Base-by-base conservation (phyloP, 139 green algal species). In the Coccomyxa sp. region DNA sequence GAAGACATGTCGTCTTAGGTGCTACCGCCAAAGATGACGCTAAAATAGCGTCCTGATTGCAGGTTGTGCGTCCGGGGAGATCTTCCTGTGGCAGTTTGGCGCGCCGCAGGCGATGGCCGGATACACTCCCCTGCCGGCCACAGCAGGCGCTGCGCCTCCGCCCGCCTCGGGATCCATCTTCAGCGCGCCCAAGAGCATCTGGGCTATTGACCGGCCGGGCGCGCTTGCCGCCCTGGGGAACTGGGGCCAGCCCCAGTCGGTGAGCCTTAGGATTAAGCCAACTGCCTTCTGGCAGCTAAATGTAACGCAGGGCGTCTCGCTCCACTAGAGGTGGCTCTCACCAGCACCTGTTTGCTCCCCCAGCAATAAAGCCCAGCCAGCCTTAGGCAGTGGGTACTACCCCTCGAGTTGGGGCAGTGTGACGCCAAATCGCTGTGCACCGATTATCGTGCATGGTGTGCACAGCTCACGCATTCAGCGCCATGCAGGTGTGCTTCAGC, bases 71-170 rank as follows among this genome's bases (percentile, higher is more conserved):
- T 83, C 69, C 34, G 90, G 88, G 2, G 83, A 87, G 68, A 77
- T 95, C 10, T 89, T 89, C 82, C 74, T 94, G 41, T 94, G 88
- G 87, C 85, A 88, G 73, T 93, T 89, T 86, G 89, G 84, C 0
- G 75, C 78, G 9, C 35, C 38, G 1, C 64, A 68, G 40, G 78
- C 85, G 1, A 71, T 78, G 37, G 84, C 83, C 3, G 79, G 83
- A 10, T 93, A 88, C 76, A 91, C 87, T 0, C 85, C 85, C 10
- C 39, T 87, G 64, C 64, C 64, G 10, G 58, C 34, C 2, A 40
- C 68, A 6, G 27, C 68, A 33, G 36, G 39, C 16, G 31, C 55
- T 31, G 22, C 50, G 24, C 55, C 79, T 29, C 37, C 73, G 14
- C 38, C 55, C 39, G 74, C 79, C 12, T 31, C 79, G 18, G 55